These are phyloP conservation scores for Suhomyces sp. DNA, from an alignment of 805 yeast genomes.

Conservation along the genomic window DNA sequence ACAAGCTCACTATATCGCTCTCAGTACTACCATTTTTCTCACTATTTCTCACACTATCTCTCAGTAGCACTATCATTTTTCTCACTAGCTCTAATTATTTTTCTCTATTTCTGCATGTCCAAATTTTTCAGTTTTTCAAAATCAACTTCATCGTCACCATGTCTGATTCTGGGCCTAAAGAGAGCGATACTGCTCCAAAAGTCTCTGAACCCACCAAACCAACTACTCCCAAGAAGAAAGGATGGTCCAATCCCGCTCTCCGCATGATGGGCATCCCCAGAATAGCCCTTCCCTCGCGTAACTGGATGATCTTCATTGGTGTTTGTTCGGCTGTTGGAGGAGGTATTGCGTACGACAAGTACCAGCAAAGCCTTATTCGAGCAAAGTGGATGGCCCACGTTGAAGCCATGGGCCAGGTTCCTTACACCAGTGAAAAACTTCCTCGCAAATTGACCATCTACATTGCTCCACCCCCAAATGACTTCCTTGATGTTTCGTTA, in stretches of 20 bases:
- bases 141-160: background rate
- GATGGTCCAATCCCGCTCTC: slow-evolving; percentile 73
- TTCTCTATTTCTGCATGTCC: background rate
- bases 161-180: background rate
- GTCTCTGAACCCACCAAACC: background rate
- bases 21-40: too few species aligned
- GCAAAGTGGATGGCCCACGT: slow-evolving; percentile 63
- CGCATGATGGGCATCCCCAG: slow-evolving; percentile 81
- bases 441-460: slow-evolving; percentile 80
- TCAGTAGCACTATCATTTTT: too few species aligned
- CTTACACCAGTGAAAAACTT: slow-evolving; percentile 43
- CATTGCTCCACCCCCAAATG: slow-evolving; percentile 97
- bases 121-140: background rate
- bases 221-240: slow-evolving; percentile 23
- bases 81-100: background rate
- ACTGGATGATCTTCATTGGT: slow-evolving; percentile 89
- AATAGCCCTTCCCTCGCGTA: slow-evolving; percentile 78
- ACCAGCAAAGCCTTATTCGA: slow-evolving; percentile 65
- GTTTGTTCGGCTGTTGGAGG: slow-evolving; percentile 65
- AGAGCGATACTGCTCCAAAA: background rate
- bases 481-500: slow-evolving; percentile 71
- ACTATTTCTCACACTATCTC: too few species aligned
- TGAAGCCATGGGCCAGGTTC: slow-evolving; percentile 45
- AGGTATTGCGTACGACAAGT: slow-evolving; percentile 76
- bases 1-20: too few species aligned